A percentile compares a stretch with the other conserved stretches of the same genome.
Evolutionary conservation across 257 asterid species (phyloP).

Genomic region (Osmanthus fragrans): DNA sequence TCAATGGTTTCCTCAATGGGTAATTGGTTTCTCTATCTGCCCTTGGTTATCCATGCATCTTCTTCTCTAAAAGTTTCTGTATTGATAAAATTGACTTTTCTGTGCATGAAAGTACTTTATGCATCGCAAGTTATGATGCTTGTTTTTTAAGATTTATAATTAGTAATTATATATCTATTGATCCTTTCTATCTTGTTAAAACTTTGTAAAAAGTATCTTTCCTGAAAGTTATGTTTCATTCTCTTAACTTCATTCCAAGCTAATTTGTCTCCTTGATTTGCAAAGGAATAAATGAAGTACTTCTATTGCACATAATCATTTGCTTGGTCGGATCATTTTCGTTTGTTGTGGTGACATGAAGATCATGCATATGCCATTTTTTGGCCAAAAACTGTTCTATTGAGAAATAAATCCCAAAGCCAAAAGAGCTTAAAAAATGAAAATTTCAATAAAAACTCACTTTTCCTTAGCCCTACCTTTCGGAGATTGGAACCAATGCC

Average conservation of each 20-base stretch:
- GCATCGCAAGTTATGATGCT: not conserved
- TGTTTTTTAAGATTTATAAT: not conserved
- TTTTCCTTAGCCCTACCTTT: not conserved
- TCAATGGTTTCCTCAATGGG: slow-evolving; percentile 81
- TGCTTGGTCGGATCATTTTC: not conserved
- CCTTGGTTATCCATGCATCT: not conserved
- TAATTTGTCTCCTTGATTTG: not conserved
- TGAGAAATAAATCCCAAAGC: not conserved
- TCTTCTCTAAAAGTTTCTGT: slow-evolving; percentile 8
- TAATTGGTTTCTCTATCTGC: slow-evolving; percentile 34
- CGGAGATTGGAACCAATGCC: not conserved
- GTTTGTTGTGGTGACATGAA: not conserved
- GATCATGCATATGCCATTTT: not conserved
- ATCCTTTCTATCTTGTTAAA: slow-evolving; percentile 4
- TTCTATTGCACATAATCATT: not conserved
- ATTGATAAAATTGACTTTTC: not conserved
- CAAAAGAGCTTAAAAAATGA: not conserved
- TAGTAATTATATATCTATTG: slow-evolving; percentile 10
- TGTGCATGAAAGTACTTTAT: slow-evolving; percentile 16
- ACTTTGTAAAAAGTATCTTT: not conserved
- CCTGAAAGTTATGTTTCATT: not conserved
- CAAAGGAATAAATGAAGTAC: not conserved
- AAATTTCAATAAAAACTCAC: not conserved
- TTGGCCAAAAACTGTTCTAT: not conserved
- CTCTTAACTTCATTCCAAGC: not conserved